phyloP scores from a whole-genome alignment of 1,284 basidiomycete species.

The Ceratobasidium sp. region DNA sequence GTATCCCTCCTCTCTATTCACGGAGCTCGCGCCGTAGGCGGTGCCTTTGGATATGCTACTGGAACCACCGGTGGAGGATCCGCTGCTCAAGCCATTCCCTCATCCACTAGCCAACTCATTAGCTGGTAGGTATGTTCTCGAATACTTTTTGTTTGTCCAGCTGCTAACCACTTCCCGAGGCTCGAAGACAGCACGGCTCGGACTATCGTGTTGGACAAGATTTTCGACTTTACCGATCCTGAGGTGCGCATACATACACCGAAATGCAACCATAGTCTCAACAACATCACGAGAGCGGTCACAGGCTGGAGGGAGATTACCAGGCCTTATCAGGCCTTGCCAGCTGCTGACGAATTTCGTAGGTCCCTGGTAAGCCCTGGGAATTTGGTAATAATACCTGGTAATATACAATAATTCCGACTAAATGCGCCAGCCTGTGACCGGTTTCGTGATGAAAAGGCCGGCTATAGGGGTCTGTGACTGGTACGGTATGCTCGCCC shows the following conservation, averaged over 20 bases:
- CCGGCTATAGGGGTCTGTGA: conserved; percentile 44
- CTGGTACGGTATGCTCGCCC: conserved; percentile 52
- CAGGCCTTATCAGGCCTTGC: too few species aligned
- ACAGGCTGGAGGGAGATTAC: too few species aligned
- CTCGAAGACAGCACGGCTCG: conserved; percentile 55
- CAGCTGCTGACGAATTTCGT: too few species aligned
- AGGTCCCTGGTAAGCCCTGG: too few species aligned
- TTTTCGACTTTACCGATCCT: conserved; percentile 56
- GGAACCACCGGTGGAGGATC: conserved; percentile 58
- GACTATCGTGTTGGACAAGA: conserved; percentile 56
- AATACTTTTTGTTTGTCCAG: neutral
- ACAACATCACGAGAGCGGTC: too few species aligned
- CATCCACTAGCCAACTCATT: conserved; percentile 54
- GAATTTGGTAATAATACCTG: too few species aligned
- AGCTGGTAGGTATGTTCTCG: conserved; percentile 49
- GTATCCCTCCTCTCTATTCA: conserved; percentile 19
- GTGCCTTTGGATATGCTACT: conserved; percentile 53
- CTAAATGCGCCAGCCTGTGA: too few species aligned
- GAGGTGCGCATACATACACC: conserved; percentile 1
- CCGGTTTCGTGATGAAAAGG: too few species aligned
- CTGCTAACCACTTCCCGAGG: neutral
- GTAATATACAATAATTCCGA: too few species aligned
- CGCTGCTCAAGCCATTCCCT: conserved; percentile 55
- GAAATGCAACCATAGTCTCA: neutral
- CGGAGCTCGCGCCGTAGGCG: conserved; percentile 49